Base-by-base conservation (phyloP, 805 yeast genomes). In the Millerozyma miso region DNA sequence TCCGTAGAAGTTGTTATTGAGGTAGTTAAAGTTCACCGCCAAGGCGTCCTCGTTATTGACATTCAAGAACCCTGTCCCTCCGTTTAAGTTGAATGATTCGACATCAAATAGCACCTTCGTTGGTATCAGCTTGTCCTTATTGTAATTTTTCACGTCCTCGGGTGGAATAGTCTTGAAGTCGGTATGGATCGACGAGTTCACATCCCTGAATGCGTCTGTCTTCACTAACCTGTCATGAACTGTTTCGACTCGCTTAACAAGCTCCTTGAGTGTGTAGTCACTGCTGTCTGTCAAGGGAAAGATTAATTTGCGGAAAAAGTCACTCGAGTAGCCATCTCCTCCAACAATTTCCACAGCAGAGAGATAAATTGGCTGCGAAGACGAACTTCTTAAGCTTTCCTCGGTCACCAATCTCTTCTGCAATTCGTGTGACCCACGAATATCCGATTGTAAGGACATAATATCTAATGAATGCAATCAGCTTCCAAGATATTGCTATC, bases 231-330 rank as follows among this genome's bases (percentile, higher is more conserved):
- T 69, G 35, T 59, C 52, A 44, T 63, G 59, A 13, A 73, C 56
- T 3, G 46, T 40, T 5, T 59, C 56, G 35, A 75, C 51, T 12
- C 58, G 53, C 10, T 59, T 54, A 5, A 73, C 54, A 40, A 77
- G 60, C 41, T 67, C 67, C 17, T 60, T 65, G 44, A 78, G 56
- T 2, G 80, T 72, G 43, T 64, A 68, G 48, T 69, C 74, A 43
- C 67, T 58, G 3, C 55, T 59, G n/a, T 62, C 61, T 12, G 69
- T 54, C 33, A 75, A 62, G 6, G 79, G 78, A 10, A 60, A 54
- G 35, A 78, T 67, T 26, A 78, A 61, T 45, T 72, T 72, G 40
- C 63, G 52, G 59, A 75, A 75, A 52, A 76, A 73, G 14, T 65
- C 67, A 35, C 64, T 63, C 23, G 77, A 63, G 47, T 78, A 67